A percentile compares a stretch with the other conserved stretches of the same genome.
These are phyloP conservation scores for Candida dajiaensis DNA, from an alignment of 805 yeast species.

Conservation along the genomic window DNA sequence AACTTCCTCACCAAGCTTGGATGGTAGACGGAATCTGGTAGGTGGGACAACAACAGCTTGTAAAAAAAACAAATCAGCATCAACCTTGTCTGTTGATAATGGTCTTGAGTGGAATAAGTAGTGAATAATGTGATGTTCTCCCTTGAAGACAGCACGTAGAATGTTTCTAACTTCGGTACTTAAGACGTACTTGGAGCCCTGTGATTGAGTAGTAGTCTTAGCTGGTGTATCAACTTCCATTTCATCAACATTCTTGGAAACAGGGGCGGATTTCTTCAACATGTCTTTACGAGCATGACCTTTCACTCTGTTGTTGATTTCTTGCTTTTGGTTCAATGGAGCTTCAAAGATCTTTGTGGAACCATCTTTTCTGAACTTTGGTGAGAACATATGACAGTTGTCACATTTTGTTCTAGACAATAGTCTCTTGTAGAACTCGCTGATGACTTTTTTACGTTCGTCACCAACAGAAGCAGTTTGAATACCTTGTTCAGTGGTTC, in stretches of 20 bases:
- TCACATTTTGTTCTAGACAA: conserved; percentile 84
- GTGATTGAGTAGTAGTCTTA: conserved; percentile 32
- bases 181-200: conserved; percentile 79
- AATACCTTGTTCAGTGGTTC: conserved; percentile 59
- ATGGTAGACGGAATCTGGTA: conserved; percentile 94
- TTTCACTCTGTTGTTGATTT: conserved; percentile 73
- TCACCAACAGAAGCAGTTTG: conserved; percentile 82
- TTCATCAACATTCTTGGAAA: conserved; percentile 21
- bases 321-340: conserved; percentile 76
- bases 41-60: conserved; percentile 91
- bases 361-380: conserved; percentile 93
- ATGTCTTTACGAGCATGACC: conserved; percentile 72
- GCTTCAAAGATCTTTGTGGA: conserved; percentile 87
- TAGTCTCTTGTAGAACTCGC: conserved; percentile 68
- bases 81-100: conserved; percentile 35
- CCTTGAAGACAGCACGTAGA: conserved; percentile 65
- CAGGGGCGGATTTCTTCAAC: conserved; percentile 34
- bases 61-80: conserved; percentile 84
- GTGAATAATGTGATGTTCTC: conserved; percentile 63
- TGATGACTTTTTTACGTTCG: conserved; percentile 72
- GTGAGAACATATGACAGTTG: conserved; percentile 94
- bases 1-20: conserved; percentile 91
- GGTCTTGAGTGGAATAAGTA: conserved; percentile 84
- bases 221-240: conserved; percentile 25
- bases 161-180: conserved; percentile 84